Percentiles rank a stretch among this genome's conserved stretches.
Evolutionary conservation across 2,329 filamentous ascomycete genomes (phyloP).

Genomic region (Dactylella cylindrospora): DNA sequence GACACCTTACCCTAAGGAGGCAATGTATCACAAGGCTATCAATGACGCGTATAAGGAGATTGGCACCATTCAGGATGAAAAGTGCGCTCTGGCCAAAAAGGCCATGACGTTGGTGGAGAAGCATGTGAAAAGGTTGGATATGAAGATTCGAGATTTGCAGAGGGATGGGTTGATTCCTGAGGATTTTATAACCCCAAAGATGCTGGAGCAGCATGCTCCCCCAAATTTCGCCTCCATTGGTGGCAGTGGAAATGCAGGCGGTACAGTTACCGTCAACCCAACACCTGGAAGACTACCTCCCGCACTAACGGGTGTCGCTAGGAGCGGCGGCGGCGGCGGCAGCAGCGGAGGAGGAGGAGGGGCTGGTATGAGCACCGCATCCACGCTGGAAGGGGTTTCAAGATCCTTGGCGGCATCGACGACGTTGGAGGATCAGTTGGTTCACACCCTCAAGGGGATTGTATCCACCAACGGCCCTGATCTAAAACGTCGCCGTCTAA

Average conservation of each 20-base stretch:
- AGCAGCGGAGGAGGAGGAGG: background rate
- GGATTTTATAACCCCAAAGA: constrained; percentile 57
- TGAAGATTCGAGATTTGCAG: constrained; percentile 57
- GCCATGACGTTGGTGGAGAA: constrained; percentile 54
- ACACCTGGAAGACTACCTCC: constrained; percentile 15
- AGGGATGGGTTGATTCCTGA: constrained; percentile 57
- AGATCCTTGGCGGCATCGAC: constrained; percentile 28
- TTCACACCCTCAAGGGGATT: constrained; percentile 27
- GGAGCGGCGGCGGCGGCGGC: background rate
- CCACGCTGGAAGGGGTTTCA: constrained; percentile 31
- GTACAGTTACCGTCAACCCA: constrained; percentile 2
- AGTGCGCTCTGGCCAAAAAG: constrained; percentile 69
- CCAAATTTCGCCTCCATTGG: constrained; percentile 5
- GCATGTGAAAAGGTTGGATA: constrained; percentile 58
- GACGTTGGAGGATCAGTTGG: constrained; percentile 24
- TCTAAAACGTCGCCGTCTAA: constrained; percentile 28
- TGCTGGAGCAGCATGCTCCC: constrained; percentile 51
- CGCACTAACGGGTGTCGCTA: constrained; percentile 2
- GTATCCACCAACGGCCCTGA: constrained; percentile 16
- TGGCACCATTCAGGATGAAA: constrained; percentile 72
- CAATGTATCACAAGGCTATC: constrained; percentile 66
- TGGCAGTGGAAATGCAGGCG: background rate
- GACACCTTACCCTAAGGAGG: constrained; percentile 73
- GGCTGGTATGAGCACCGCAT: constrained; percentile 29
- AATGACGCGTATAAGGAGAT: constrained; percentile 68